Percentiles rank a stretch among this genome's conserved stretches.
Evolutionary conservation across 1,284 basidiomycete genomes (phyloP).

Genomic region (Irpex sp.): DNA sequence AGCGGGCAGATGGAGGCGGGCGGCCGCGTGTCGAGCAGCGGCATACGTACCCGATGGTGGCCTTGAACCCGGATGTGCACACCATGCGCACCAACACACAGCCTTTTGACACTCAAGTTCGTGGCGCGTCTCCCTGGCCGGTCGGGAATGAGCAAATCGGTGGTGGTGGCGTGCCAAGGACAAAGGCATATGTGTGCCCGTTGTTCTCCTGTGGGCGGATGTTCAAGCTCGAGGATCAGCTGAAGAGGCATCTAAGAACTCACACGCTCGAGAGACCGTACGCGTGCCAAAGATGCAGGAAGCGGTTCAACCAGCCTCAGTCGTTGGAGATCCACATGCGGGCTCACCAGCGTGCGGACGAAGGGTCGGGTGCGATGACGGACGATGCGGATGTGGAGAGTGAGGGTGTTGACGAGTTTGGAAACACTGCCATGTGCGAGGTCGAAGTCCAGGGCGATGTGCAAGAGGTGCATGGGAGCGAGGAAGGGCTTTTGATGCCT

Average conservation of each 20-base stretch:
- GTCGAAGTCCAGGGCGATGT: conserved; percentile 57
- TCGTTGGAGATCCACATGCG: conserved; percentile 82
- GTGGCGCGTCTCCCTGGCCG: conserved; percentile 14
- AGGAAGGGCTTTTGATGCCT: conserved; percentile 49
- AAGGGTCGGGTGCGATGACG: conserved; percentile 17
- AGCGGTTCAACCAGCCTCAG: conserved; percentile 82
- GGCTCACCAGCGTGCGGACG: conserved; percentile 59
- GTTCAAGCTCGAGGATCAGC: conserved; percentile 88
- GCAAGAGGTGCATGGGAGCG: conserved; percentile 55
- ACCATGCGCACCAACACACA: conserved; percentile 20
- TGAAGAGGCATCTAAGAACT: conserved; percentile 84
- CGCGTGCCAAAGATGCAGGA: conserved; percentile 67
- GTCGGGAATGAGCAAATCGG: conserved; percentile 9
- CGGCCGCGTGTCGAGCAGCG: conserved; percentile 21
- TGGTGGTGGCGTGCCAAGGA: conserved; percentile 27
- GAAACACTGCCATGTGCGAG: conserved; percentile 52
- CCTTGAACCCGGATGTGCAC: conserved; percentile 7
- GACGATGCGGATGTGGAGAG: conserved; percentile 21
- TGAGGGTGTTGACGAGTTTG: conserved; percentile 20
- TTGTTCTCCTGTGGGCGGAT: conserved; percentile 75
- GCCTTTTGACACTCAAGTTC: conserved; percentile 13
- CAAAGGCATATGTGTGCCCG: conserved; percentile 76
- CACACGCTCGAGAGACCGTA: conserved; percentile 88
- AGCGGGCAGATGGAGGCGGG: not conserved
- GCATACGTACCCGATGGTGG: conserved; percentile 22